Evolutionary conservation across 1,139 yeast genomes (phyloP).

Genomic region (Yamadazyma diddensiae): DNA sequence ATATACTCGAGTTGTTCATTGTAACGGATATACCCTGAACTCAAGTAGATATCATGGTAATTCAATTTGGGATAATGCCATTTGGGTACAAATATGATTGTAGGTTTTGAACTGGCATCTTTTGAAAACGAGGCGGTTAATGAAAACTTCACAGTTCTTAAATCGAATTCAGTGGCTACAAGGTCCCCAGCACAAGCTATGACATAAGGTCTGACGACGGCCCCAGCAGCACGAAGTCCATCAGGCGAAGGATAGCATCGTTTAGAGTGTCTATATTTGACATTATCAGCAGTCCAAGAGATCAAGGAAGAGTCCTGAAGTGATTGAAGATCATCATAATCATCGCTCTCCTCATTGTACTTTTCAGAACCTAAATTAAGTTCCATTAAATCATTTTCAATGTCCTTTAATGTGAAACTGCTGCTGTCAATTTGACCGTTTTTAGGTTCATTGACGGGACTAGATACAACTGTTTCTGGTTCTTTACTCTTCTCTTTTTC

Average conservation of each 20-base stretch:
- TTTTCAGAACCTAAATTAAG: constrained; percentile 10
- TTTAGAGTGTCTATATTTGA: constrained; percentile 20
- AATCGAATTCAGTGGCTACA: constrained; percentile 51
- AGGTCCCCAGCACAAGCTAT: constrained; percentile 56
- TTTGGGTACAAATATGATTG: constrained; percentile 65
- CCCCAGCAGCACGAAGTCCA: constrained; percentile 69
- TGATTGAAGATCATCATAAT: constrained; percentile 13
- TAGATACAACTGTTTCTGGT: too few relatives aligned
- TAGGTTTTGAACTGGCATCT: constrained; percentile 29
- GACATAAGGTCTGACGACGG: constrained; percentile 73
- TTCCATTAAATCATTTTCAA: constrained; percentile 5
- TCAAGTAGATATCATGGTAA: constrained; percentile 41
- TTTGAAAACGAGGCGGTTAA: constrained; percentile 38
- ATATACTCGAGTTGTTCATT: constrained; percentile 52
- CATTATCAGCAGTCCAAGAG: constrained; percentile 24
- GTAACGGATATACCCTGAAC: constrained; percentile 56
- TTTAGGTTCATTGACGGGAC: too few relatives aligned
- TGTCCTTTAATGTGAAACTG: constrained; percentile 3
- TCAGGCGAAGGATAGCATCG: constrained; percentile 46
- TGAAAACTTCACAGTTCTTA: constrained; percentile 43
- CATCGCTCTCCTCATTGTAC: constrained; percentile 9
- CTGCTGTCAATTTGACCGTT: not conserved
- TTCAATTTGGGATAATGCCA: constrained; percentile 59
- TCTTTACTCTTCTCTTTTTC: constrained; percentile 6
- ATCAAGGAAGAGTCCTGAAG: constrained; percentile 17